Percentiles rank a stretch among this genome's conserved stretches.
These are phyloP conservation scores for Niveomyces coronatus DNA, from an alignment of 2,329 filamentous ascomycete species.

Conservation along the genomic window DNA sequence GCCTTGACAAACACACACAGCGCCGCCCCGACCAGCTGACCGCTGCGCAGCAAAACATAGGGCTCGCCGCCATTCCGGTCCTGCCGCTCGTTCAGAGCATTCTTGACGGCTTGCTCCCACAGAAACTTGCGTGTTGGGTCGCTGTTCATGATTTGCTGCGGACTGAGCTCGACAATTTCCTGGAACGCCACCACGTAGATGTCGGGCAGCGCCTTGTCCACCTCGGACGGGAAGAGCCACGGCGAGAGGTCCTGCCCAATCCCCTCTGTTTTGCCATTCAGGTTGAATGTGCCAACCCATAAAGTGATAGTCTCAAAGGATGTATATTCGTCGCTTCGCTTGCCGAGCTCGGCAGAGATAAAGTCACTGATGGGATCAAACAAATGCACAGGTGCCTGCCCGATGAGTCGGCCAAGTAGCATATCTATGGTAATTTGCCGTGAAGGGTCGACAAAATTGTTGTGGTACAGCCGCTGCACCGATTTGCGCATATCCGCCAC, in stretches of 20 bases:
- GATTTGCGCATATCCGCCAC: constrained; percentile 94
- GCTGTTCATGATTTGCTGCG: constrained; percentile 98
- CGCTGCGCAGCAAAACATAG: constrained; percentile 83
- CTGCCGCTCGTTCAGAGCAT: constrained; percentile 64
- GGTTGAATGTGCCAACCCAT: constrained; percentile 84
- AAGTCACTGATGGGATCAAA: constrained; percentile 93
- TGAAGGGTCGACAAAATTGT: constrained; percentile 92
- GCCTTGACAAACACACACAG: constrained; percentile 84
- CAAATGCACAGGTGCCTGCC: constrained; percentile 72
- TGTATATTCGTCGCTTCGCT: constrained; percentile 61
- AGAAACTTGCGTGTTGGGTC: constrained; percentile 75
- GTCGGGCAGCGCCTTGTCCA: constrained; percentile 58
- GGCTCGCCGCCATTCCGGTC: constrained; percentile 55
- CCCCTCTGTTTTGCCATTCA: constrained; percentile 79
- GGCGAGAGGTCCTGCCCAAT: constrained; percentile 68
- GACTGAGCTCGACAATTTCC: constrained; percentile 95
- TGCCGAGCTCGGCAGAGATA: constrained; percentile 65
- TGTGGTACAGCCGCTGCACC: constrained; percentile 88
- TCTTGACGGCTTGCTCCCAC: constrained; percentile 78
- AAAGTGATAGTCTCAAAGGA: constrained; percentile 65
- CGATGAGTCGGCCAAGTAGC: constrained; percentile 74
- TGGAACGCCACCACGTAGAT: constrained; percentile 91
- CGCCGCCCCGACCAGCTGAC: constrained; percentile 88
- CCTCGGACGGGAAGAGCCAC: constrained; percentile 64
- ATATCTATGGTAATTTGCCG: constrained; percentile 93